phyloP scores from a whole-genome alignment of 352 stramenopile species.

The Globisporangium okanoganense region DNA sequence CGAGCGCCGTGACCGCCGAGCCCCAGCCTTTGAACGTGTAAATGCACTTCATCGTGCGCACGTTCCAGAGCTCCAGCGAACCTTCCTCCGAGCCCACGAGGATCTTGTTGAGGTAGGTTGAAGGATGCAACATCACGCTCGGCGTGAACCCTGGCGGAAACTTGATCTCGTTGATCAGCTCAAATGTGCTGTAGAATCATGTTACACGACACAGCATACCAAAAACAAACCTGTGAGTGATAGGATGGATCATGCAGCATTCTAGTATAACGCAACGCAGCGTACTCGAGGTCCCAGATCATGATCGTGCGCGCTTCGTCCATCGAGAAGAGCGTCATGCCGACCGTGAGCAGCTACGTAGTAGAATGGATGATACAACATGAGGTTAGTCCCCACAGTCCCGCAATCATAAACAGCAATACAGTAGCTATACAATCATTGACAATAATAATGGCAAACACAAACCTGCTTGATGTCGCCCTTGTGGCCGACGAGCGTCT shows the following conservation, averaged over 20 bases:
- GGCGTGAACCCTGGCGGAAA: slow-evolving; percentile 64
- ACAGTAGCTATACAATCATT: not conserved
- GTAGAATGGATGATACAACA: not conserved
- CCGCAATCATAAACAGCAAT: too few species aligned
- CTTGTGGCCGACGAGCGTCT: slow-evolving; percentile 58
- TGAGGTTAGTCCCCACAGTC: too few species aligned
- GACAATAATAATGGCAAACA: not conserved
- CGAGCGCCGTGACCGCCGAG: slow-evolving; percentile 65
- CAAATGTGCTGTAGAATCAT: slow-evolving; percentile 35
- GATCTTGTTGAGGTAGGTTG: slow-evolving; percentile 95
- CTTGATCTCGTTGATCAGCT: slow-evolving; percentile 45
- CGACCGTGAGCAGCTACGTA: slow-evolving; percentile 43
- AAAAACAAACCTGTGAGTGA: slow-evolving; percentile 6
- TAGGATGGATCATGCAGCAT: not conserved
- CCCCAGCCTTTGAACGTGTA: slow-evolving; percentile 82
- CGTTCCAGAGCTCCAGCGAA: slow-evolving; percentile 88
- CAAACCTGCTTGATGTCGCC: slow-evolving; percentile 45
- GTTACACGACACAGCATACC: slow-evolving; percentile 11
- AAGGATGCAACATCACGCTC: slow-evolving; percentile 83
- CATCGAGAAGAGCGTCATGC: slow-evolving; percentile 67
- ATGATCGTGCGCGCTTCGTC: slow-evolving; percentile 47
- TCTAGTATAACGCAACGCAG: slow-evolving; percentile 4
- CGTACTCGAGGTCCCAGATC: slow-evolving; percentile 67
- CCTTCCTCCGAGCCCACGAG: slow-evolving; percentile 85
- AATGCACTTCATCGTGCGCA: slow-evolving; percentile 86